phyloP scores from a whole-genome alignment of 2,329 filamentous ascomycete species.

The Cyanodermella asteris region DNA sequence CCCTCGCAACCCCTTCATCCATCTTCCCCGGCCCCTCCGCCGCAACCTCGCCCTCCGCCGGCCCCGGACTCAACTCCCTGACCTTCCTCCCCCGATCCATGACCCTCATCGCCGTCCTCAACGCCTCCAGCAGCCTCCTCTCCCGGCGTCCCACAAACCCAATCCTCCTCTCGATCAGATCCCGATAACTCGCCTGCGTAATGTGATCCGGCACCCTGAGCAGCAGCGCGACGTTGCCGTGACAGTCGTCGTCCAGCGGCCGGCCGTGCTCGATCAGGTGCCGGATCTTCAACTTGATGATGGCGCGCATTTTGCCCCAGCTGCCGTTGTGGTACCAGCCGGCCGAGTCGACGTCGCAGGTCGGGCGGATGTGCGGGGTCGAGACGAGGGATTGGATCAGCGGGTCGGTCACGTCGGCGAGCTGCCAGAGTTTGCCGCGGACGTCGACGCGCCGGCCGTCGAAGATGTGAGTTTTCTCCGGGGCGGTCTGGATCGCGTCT shows the following conservation, averaged over 20 bases:
- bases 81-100: neutral
- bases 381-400: slow-evolving; percentile 45
- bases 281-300: slow-evolving; percentile 73
- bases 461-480: slow-evolving; percentile 45
- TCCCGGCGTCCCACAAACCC: neutral
- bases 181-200: neutral
- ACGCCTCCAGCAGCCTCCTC: neutral
- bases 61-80: neutral
- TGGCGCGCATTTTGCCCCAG: slow-evolving; percentile 61
- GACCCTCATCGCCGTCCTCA: neutral
- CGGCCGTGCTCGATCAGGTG: slow-evolving; percentile 28
- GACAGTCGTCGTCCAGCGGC: slow-evolving; percentile 15
- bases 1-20: neutral
- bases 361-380: slow-evolving; percentile 26
- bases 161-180: neutral
- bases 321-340: slow-evolving; percentile 74
- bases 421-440: slow-evolving; percentile 83
- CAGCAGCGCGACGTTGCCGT: slow-evolving; percentile 15
- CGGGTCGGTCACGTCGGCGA: slow-evolving; percentile 77
- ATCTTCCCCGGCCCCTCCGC: neutral
- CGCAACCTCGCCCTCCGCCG: neutral
- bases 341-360: slow-evolving; percentile 35
- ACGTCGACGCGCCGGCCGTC: slow-evolving; percentile 52
- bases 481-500: neutral
- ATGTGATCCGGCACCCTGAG: slow-evolving; percentile 10